Evolutionary conservation across 2,329 filamentous ascomycete species (phyloP), one percentile per base, ranked within the genome.

Genomic region (Graphilbum fragrans): DNA sequence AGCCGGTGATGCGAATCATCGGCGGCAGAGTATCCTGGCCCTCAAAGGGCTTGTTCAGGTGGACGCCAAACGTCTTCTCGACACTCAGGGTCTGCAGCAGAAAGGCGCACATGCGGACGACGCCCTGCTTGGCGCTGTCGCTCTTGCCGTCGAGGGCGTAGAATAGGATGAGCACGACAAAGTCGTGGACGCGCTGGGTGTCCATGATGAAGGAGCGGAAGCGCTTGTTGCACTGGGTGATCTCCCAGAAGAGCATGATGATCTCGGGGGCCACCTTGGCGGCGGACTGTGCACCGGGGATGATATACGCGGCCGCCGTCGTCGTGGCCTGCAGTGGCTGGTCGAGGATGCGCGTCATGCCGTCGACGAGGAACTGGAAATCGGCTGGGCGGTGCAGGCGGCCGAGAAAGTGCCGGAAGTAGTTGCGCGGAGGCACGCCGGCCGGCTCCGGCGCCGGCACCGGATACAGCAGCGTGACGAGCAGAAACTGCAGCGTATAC

Each of bases 121-220:
- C 72, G 1, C 92, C 92, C 59, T 95, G 88, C 58, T 90, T 93
- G 1, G 87, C 79, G 18, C 82, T 67, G 54, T 96, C 90, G 34
- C 78, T 75, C 55, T 86, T 87, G 59, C 92, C 83, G 56, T 94
- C 87, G 37, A 94, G 77, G 5, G 88, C 86, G 57, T 96, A 95
- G 62, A 93, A 98, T 4, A 96, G 65, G 33, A 93, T 79, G 18
- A 96, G 67, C 12, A 96, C 77, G 39, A 95, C 72, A 60, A 96
- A 95, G 57, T 98, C 92, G 54, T 95, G 86, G 0, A 85, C 86
- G 41, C 90, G 73, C 55, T 92, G 86, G 0, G 92, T 96, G 52
- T 98, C 92, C 48, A 96, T 90, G 53, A 98, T 92, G 60, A 95
- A 98, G 2, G 87, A 86, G 25, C 92, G 75, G 63, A 98, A 98